Base-by-base conservation (phyloP, 768 basidiomycete genomes). In the Ramaria sp. region DNA sequence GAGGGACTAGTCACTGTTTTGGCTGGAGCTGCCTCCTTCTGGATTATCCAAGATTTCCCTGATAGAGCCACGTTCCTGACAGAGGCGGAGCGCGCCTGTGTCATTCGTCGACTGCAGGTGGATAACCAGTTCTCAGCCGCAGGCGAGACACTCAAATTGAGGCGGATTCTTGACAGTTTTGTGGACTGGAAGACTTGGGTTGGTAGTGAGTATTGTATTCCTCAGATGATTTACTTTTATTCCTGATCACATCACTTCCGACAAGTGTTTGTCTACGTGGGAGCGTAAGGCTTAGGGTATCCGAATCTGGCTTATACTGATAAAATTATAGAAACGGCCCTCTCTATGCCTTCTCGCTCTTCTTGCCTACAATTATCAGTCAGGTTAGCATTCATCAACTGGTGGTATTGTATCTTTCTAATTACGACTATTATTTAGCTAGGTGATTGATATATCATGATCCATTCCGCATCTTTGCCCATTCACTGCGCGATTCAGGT, bases 41-140 rank as follows among this genome's bases (percentile, higher is more conserved):
- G 82, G 78, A 68, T 90, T 50, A 77, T 91, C 20, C 78, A 84
- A 62, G 87, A 89, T 67, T 90, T 89, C 66, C 86, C 88, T 1
- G 84, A 87, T 54, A 81, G 75, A 0, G 84, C 87, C 1, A 82
- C 74, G 58, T 91, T 90, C 68, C 70, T 91, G 39, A 79, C 74
- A 7, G 76, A 81, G 34, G 66, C 74, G 33, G 88, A 90, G 66
- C 75, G 83, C 78, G 76, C 76, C 1, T 81, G 84, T 64, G 75
- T 86, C 27, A 74, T 88, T 52, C 75, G 80, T 15, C 77, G 86
- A 7, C 73, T 89, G 9, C 78, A 81, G 62, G 75, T 76, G 15
- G 86, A 88, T 61, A 74, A 76, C 71, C 78, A 81, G 60, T 76
- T 79, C 61, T 86, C 81, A 60, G 85, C 85, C 9, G 81, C 73